Base-by-base conservation (phyloP, 2,329 filamentous ascomycete species). In the Cladophialophora carrionii region DNA sequence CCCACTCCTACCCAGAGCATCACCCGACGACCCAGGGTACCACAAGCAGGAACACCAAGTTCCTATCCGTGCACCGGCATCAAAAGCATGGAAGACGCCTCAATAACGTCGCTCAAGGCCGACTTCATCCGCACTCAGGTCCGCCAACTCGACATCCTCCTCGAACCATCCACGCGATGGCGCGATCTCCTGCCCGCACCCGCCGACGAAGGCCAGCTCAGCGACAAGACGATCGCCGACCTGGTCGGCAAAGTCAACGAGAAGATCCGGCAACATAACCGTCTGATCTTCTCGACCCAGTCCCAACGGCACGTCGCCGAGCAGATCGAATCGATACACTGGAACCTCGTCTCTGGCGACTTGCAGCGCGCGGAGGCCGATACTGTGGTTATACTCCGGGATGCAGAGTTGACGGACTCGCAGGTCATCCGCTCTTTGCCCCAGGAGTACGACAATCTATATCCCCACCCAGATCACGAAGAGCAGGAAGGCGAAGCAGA, bases 231-330 rank as follows among this genome's bases (percentile, higher is more conserved):
- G 17, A 76, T 85, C 62, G 78, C 80, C 54, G 82, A 84, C 73
- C 81, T 80, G 31, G 65, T 85, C 57, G 76, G 81, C 62, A 84
- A 84, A 84, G 83, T 84, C 20, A 85, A 85, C 66, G 76, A 78
- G 37, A 77, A 78, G 43, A 73, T 84, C 61, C 81, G 80, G 64
- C 79, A 83, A 49, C 83, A 86, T 73, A 81, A 80, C 67, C 82
- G 82, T 55, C 75, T 80, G 62, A 80, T 83, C 48, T 85, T 84
- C 75, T 81, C 81, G 53, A 78, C 79, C 0, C 81, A 85, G 70
- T 83, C 84, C 46, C 81, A 82, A 59, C 81, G 84, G 57, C 82
- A 85, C 74, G 78, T 85, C 58, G 82, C 83, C 22, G 80, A 83
- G 66, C 83, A 85, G 71, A 84, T 86, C 67, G 80, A 84, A 70